Conservation (phyloP, 768 basidiomycete species). For the Tylopilus rubrobrunneus region DNA sequence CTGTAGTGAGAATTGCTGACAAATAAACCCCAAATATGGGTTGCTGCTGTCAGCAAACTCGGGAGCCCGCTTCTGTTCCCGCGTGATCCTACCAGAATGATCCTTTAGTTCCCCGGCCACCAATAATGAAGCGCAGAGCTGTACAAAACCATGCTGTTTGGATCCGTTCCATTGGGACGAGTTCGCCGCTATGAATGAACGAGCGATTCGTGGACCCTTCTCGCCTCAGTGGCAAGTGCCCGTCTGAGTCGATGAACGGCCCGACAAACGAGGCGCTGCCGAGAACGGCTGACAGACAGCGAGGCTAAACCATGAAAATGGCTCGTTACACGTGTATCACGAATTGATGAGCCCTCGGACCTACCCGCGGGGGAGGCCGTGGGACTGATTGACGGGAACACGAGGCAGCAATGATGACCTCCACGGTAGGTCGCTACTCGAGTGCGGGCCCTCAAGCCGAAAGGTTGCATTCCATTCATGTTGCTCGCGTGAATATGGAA, state of each 20-base stretch:
- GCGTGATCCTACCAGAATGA: constrained; percentile 23
- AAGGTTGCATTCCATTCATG: constrained; percentile 1
- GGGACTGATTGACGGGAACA: constrained; percentile 23
- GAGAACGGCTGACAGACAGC: constrained; percentile 1
- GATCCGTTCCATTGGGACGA: constrained; percentile 9
- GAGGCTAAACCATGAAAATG: constrained; percentile 13
- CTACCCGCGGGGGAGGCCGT: constrained; percentile 14
- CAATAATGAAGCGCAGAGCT: constrained; percentile 13
- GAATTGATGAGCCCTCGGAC: constrained; percentile 15
- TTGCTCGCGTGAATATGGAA: constrained; percentile 5
- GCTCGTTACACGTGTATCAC: constrained; percentile 19
- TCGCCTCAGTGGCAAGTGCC: no score
- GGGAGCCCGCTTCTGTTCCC: constrained; percentile 13
- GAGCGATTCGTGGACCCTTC: constrained; percentile 4
- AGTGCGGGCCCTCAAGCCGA: background rate
- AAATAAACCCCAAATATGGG: constrained; percentile 18
- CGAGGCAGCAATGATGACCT: constrained; percentile 21
- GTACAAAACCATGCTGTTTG: constrained; percentile 10
- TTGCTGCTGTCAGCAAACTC: constrained; percentile 20
- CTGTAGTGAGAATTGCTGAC: constrained; percentile 22
- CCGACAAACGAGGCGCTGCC: background rate
- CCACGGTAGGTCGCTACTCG: constrained; percentile 4
- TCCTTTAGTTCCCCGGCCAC: constrained; percentile 5
- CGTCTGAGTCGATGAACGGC: background rate
- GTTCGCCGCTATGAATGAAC: constrained; percentile 4